Evolutionary conservation across 2,329 filamentous ascomycete genomes (phyloP).

Genomic region (Colletotrichum sp.): DNA sequence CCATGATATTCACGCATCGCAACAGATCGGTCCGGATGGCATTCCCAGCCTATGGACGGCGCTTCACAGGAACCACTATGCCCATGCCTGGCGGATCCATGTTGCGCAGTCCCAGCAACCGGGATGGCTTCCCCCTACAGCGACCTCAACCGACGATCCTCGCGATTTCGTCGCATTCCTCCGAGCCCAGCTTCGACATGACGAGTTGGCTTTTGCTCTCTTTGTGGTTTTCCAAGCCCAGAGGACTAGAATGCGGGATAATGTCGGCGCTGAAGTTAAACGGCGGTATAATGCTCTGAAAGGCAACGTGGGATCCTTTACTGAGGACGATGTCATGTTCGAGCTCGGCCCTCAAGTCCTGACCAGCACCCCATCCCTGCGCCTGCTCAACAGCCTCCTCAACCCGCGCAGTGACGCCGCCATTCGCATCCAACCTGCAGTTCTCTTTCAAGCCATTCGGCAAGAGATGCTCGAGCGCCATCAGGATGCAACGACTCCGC

Average conservation of each 20-base stretch:
- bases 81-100: not conserved
- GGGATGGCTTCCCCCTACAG: not conserved
- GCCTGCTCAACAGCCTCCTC: not conserved
- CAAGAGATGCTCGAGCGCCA: not conserved
- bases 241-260: not conserved
- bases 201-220: not conserved
- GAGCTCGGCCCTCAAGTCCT: not conserved
- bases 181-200: not conserved
- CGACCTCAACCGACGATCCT: not conserved
- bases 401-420: not conserved
- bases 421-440: not conserved
- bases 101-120: not conserved
- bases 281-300: not conserved
- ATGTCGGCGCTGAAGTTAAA: not conserved
- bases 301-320: not conserved
- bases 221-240: not conserved
- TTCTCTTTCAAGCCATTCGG: not conserved
- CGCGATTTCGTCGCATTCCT: not conserved
- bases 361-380: not conserved
- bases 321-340: not conserved
- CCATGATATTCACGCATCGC: not conserved
- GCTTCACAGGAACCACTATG: not conserved
- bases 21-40: not conserved
- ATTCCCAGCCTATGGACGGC: not conserved
- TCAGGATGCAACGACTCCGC: not conserved